phyloP scores from a whole-genome alignment of 75 land plant genomes.

The Pinus albicaulis region DNA sequence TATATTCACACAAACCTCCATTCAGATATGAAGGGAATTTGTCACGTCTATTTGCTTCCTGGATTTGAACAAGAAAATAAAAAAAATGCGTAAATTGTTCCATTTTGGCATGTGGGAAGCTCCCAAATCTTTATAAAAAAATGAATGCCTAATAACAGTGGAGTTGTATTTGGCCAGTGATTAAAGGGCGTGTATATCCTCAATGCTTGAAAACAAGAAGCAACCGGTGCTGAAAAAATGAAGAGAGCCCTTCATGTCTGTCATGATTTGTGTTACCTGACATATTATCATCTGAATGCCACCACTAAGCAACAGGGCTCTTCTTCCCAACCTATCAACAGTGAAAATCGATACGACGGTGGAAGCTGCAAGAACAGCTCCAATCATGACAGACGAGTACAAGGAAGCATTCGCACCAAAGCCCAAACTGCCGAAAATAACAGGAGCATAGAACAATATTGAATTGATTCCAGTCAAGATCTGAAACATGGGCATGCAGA shows the following conservation, averaged over 20 bases:
- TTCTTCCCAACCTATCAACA: conserved; percentile 70
- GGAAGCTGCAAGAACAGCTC: conserved; percentile 50
- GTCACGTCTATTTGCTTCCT: not conserved
- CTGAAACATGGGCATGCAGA: conserved; percentile 75
- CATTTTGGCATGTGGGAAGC: not conserved
- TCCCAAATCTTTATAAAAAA: conserved; percentile 13
- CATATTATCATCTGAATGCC: conserved; percentile 73
- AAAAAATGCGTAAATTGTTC: too few relatives aligned
- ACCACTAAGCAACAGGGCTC: conserved; percentile 64
- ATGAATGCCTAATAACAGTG: not conserved
- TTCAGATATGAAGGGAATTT: too few relatives aligned
- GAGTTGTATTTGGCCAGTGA: not conserved
- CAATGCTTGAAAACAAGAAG: too few relatives aligned
- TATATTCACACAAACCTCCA: too few relatives aligned
- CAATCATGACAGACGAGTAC: conserved; percentile 61
- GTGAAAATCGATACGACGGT: conserved; percentile 54
- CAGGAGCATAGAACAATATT: conserved; percentile 87
- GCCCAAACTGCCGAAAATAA: conserved; percentile 78
- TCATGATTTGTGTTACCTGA: conserved; percentile 46
- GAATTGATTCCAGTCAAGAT: conserved; percentile 87
- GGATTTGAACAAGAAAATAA: not conserved
- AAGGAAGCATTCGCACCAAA: conserved; percentile 64
- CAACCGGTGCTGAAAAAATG: too few relatives aligned
- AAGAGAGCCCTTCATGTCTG: conserved; percentile 17
- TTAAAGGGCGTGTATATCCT: not conserved